Conservation (phyloP, 225 moss, liverwort and hornwort genomes). For the Pseudisothecium myosuroides region DNA sequence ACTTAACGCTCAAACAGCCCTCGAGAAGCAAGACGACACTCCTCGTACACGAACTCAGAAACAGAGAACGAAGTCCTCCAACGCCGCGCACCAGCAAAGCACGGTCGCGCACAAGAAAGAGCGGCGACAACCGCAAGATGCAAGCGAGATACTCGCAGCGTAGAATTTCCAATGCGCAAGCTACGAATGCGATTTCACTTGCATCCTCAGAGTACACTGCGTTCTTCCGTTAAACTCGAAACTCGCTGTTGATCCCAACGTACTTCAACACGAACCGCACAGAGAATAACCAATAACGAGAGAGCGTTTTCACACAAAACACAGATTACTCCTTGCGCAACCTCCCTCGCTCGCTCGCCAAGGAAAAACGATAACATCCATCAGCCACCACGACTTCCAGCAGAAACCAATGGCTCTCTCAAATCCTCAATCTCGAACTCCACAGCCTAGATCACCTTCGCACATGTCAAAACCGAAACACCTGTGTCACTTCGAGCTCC, state of each 20-base stretch:
- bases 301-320: background rate
- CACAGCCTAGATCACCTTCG: background rate
- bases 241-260: slow-evolving; percentile 15
- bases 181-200: slow-evolving; percentile 50
- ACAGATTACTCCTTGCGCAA: background rate
- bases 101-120: background rate
- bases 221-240: slow-evolving; percentile 54
- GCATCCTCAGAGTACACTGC: slow-evolving; percentile 48
- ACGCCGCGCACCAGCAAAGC: background rate
- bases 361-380: background rate
- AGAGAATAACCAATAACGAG: background rate
- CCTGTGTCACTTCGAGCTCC: background rate
- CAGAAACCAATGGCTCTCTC: background rate
- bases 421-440: background rate
- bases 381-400: no score
- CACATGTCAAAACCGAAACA: background rate
- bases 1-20: background rate
- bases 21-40: background rate
- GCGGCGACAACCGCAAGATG: background rate
- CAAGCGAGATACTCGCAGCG: background rate
- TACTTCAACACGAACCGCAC: background rate
- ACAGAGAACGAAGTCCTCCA: background rate
- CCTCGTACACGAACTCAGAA: background rate
- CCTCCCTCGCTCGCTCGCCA: background rate
- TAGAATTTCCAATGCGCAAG: background rate